Conservation (phyloP, 2,329 filamentous ascomycete species). For the Aspergillus piperis region DNA sequence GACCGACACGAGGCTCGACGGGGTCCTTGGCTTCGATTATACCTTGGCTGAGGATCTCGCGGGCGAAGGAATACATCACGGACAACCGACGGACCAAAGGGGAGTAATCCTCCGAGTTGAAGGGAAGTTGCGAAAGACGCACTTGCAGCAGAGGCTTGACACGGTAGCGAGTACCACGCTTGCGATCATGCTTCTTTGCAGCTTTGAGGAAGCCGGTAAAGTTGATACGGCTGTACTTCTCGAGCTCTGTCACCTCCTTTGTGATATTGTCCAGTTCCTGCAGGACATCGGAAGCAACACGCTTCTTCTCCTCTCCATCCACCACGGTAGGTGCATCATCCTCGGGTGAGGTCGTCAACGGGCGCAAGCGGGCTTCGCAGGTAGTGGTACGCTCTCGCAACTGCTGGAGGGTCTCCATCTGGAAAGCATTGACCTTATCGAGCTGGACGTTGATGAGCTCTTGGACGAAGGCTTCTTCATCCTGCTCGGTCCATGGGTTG, state of each 20-base stretch:
- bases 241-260: slow-evolving; percentile 86
- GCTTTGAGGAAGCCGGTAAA: slow-evolving; percentile 98
- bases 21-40: slow-evolving; percentile 56
- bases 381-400: slow-evolving; percentile 78
- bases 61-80: slow-evolving; percentile 92
- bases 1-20: slow-evolving; percentile 50
- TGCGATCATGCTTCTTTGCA: slow-evolving; percentile 97
- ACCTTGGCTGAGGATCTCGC: slow-evolving; percentile 65
- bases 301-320: slow-evolving; percentile 47
- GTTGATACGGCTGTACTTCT: slow-evolving; percentile 94
- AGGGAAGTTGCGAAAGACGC: slow-evolving; percentile 80
- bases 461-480: slow-evolving; percentile 91
- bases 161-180: slow-evolving; percentile 81
- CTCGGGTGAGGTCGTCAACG: slow-evolving; percentile 48
- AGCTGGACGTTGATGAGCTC: slow-evolving; percentile 93
- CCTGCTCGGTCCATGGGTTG: slow-evolving; percentile 81
- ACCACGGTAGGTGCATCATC: slow-evolving; percentile 35
- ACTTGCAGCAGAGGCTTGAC: slow-evolving; percentile 91
- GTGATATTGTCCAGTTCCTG: slow-evolving; percentile 83
- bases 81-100: slow-evolving; percentile 85
- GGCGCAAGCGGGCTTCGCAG: slow-evolving; percentile 66
- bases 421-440: slow-evolving; percentile 91
- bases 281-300: slow-evolving; percentile 69
- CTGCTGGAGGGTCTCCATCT: slow-evolving; percentile 76
- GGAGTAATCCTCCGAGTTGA: slow-evolving; percentile 94